A percentile compares a stretch with the other conserved stretches of the same genome.
phyloP scores from a whole-genome alignment of 257 asterid species.

The Fraxinus pennsylvanica region DNA sequence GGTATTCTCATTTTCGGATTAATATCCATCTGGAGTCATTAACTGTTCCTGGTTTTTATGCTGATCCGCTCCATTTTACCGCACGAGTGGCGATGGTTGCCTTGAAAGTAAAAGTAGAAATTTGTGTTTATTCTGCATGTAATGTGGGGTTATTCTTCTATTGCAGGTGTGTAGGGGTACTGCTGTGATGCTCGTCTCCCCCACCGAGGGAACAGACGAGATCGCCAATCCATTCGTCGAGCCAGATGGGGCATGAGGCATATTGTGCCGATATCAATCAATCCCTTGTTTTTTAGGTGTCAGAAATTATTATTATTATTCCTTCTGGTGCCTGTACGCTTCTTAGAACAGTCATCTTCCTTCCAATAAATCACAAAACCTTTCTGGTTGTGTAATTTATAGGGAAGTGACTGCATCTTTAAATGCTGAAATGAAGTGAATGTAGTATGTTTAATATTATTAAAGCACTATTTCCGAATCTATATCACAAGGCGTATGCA shows the following conservation, averaged over 20 bases:
- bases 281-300: background rate
- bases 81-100: background rate
- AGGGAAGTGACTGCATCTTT: no score
- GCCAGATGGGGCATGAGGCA: slow-evolving; percentile 70
- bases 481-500: no score
- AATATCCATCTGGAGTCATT: no score
- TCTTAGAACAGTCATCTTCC: background rate
- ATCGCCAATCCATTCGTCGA: slow-evolving; percentile 89
- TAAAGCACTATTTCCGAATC: no score
- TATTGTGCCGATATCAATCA: background rate
- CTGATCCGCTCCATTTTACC: background rate
- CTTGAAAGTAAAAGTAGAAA: background rate
- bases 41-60: background rate
- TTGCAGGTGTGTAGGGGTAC: slow-evolving; percentile 93
- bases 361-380: background rate
- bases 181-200: slow-evolving; percentile 98
- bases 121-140: background rate
- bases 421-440: no score
- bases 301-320: background rate
- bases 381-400: background rate
- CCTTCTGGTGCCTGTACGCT: background rate
- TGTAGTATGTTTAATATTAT: no score
- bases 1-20: no score
- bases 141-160: slow-evolving; percentile 1
- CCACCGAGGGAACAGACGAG: slow-evolving; percentile 97